A percentile compares a stretch with the other conserved stretches of the same genome.
Conservation (phyloP, 2,329 filamentous ascomycete genomes). For the Colletotrichum spinosum region DNA sequence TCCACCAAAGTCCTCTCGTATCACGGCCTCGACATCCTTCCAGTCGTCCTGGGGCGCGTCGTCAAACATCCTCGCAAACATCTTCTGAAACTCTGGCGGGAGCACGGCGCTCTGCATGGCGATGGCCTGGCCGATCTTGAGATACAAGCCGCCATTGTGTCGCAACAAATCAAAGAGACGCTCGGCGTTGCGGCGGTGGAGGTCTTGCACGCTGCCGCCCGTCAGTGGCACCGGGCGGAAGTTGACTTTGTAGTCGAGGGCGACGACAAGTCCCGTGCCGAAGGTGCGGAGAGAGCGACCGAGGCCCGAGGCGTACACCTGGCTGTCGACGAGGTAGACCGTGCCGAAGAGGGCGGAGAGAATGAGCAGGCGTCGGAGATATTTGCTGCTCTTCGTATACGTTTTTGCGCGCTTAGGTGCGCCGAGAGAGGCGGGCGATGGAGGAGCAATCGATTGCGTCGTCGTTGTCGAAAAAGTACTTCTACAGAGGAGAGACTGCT, state of each 20-base stretch:
- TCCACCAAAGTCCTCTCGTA: slow-evolving; percentile 88
- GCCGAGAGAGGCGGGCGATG: slow-evolving; percentile 82
- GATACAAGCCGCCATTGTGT: slow-evolving; percentile 90
- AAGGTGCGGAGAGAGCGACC: slow-evolving; percentile 87
- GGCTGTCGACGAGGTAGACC: slow-evolving; percentile 76
- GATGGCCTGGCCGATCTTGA: slow-evolving; percentile 98
- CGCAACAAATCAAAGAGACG: slow-evolving; percentile 84
- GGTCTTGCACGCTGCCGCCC: slow-evolving; percentile 77
- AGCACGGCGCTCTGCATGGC: slow-evolving; percentile 97
- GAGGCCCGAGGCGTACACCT: slow-evolving; percentile 83
- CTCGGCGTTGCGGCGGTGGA: slow-evolving; percentile 88
- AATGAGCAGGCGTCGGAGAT: slow-evolving; percentile 79
- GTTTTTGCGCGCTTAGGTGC: slow-evolving; percentile 76
- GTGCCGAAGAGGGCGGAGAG: slow-evolving; percentile 69
- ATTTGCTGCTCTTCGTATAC: slow-evolving; percentile 78
- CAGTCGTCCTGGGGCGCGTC: slow-evolving; percentile 95
- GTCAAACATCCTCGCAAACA: slow-evolving; percentile 98
- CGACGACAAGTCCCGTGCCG: slow-evolving; percentile 80
- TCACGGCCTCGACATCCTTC: slow-evolving; percentile 86
- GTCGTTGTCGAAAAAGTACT: neutral
- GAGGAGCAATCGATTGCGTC: slow-evolving; percentile 67
- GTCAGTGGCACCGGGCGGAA: slow-evolving; percentile 84
- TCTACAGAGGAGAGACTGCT: no score
- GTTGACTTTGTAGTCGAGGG: slow-evolving; percentile 96
- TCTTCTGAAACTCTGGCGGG: slow-evolving; percentile 93